These are phyloP conservation scores for Pholiota molesta DNA, from an alignment of 768 basidiomycete genomes.

Conservation along the genomic window DNA sequence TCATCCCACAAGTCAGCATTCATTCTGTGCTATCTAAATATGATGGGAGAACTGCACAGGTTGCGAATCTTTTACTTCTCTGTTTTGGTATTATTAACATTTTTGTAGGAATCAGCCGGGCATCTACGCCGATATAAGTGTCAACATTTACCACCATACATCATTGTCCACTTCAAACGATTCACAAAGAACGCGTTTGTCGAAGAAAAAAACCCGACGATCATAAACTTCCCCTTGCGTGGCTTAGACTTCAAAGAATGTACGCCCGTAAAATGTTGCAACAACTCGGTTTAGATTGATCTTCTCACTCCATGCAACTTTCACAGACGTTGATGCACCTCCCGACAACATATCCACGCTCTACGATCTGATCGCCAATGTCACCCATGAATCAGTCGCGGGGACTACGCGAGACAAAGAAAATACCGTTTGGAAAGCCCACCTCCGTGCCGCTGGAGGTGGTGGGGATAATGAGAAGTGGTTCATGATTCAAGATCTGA, in stretches of 20 bases:
- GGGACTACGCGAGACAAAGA: slow-evolving; percentile 95
- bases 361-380: slow-evolving; percentile 96
- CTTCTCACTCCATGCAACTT: slow-evolving; percentile 25
- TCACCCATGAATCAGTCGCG: slow-evolving; percentile 92
- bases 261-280: slow-evolving; percentile 46
- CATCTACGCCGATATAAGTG: slow-evolving; percentile 90
- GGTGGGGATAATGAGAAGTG: slow-evolving; percentile 89
- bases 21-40: slow-evolving; percentile 91
- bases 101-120: slow-evolving; percentile 75
- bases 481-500: slow-evolving; percentile 96
- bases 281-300: slow-evolving; percentile 24
- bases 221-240: slow-evolving; percentile 94
- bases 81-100: slow-evolving; percentile 21
- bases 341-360: slow-evolving; percentile 60
- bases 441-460: slow-evolving; percentile 75
- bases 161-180: slow-evolving; percentile 94
- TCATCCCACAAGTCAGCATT: slow-evolving; percentile 96
- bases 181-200: slow-evolving; percentile 97
- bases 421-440: slow-evolving; percentile 91
- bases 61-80: slow-evolving; percentile 26
- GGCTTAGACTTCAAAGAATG: slow-evolving; percentile 94
- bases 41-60: slow-evolving; percentile 90
- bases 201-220: slow-evolving; percentile 98
- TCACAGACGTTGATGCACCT: slow-evolving; percentile 77
- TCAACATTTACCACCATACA: slow-evolving; percentile 85